These are phyloP conservation scores for Aspergillus glaucus DNA, from an alignment of 2,329 filamentous ascomycete genomes.

Conservation along the genomic window DNA sequence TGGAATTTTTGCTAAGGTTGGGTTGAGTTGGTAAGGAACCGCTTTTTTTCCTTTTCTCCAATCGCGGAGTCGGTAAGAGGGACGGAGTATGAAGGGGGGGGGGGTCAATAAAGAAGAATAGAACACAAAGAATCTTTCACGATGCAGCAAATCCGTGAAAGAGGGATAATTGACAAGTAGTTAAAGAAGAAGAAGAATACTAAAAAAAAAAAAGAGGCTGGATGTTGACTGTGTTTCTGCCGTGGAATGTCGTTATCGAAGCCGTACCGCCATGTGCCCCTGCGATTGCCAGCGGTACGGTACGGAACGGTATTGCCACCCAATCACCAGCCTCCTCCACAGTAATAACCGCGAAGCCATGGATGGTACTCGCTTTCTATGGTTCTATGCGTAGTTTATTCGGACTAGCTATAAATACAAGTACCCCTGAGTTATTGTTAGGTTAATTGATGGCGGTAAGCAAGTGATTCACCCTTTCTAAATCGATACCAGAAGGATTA, in stretches of 20 bases:
- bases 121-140: neutral
- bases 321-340: neutral
- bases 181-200: neutral
- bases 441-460: neutral
- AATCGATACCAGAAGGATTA: neutral
- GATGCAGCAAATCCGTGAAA: neutral
- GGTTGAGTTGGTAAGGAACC: constrained; percentile 13
- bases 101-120: too few species aligned
- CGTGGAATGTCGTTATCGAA: too few species aligned
- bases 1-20: neutral
- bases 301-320: neutral
- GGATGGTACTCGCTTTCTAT: neutral
- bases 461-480: neutral
- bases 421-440: neutral
- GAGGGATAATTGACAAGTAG: neutral
- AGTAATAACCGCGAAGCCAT: neutral
- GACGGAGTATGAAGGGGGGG: neutral
- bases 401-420: neutral
- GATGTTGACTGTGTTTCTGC: too few species aligned
- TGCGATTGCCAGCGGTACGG: neutral
- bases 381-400: neutral
- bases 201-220: too few species aligned
- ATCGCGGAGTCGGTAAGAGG: neutral
- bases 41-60: constrained; percentile 4
- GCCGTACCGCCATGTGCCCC: neutral